phyloP scores from a whole-genome alignment of 805 yeast species.

The Tetrapisispora arboricola region DNA sequence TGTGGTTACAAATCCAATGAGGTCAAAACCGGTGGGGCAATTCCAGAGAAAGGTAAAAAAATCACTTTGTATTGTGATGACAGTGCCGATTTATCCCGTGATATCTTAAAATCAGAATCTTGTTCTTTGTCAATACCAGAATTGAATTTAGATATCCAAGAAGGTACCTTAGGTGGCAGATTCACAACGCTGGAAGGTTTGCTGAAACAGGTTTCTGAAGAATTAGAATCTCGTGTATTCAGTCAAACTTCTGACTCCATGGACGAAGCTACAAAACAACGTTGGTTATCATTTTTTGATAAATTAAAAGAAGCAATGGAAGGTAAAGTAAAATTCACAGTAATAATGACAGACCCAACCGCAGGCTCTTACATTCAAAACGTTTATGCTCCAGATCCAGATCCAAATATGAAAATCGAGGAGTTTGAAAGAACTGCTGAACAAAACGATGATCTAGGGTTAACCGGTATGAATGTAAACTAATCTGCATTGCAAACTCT shows the following conservation, averaged over 20 bases:
- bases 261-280: constrained; percentile 64
- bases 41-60: constrained; percentile 75
- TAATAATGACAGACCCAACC: constrained; percentile 86
- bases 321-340: constrained; percentile 75
- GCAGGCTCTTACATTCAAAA: constrained; percentile 94
- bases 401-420: constrained; percentile 89
- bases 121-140: constrained; percentile 84
- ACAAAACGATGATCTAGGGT: constrained; percentile 88
- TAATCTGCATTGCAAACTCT: not conserved
- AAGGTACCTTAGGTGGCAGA: constrained; percentile 96
- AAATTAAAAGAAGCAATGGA: constrained; percentile 66
- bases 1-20: constrained; percentile 97
- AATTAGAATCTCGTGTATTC: constrained; percentile 75
- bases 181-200: constrained; percentile 96
- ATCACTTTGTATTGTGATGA: constrained; percentile 70
- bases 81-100: constrained; percentile 80
- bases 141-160: constrained; percentile 76
- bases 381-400: constrained; percentile 97
- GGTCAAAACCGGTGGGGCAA: constrained; percentile 96
- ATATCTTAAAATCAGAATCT: constrained; percentile 87
- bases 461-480: constrained; percentile 35
- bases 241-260: constrained; percentile 83
- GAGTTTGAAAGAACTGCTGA: constrained; percentile 82
- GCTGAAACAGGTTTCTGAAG: constrained; percentile 79
- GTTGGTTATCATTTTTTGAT: constrained; percentile 76